Base-by-base conservation (phyloP, 768 basidiomycete species). In the Lactarius quietus region DNA sequence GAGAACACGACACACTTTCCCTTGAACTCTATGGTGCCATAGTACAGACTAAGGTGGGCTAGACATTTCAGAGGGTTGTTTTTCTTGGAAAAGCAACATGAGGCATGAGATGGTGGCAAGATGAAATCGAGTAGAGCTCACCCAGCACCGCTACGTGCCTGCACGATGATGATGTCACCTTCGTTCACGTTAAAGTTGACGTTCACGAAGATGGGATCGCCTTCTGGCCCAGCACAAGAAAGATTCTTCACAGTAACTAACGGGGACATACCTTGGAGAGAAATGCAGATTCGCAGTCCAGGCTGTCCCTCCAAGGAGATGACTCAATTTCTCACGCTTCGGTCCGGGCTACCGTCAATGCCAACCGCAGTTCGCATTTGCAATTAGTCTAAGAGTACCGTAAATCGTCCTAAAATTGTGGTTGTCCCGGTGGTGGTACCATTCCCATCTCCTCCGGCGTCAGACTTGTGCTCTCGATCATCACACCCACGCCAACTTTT, bases 401-500 rank as follows among this genome's bases (percentile, higher is more conserved):
- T 65, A 60, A 59, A 57, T 59, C 57, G 53, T 33, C 61, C 63
- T 62, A 66, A 57, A 66, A 63, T 20, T 58, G 65, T 29, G 72
- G 70, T 28, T 67, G 68, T 31, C 67, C 68, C 9, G 74, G 73
- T 57, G 70, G 72, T 26, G 69, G 72, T 56, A 72, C 71, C 73
- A 76, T 72, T 64, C 76, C 76, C 90, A 92, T 90, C 80, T 93
- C 91, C 79, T 93, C 91, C 9, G 89, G 90, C 23, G 88, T 88
- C 78, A 93, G 76, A 68, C 79, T 83, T 41, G 87, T 85, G 74
- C 88, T 90, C 83, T 98, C 95, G 67, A 98, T 93, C 93, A 95
- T 96, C 76, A 98, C 93, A 80, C 95, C 95, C 10, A 98, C 89
- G 67, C 96, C 96, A 65, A 97, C 88, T 78, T 95, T 96, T 33